phyloP scores from a whole-genome alignment of 1,139 yeast species.

The Protomyces gravidus region DNA sequence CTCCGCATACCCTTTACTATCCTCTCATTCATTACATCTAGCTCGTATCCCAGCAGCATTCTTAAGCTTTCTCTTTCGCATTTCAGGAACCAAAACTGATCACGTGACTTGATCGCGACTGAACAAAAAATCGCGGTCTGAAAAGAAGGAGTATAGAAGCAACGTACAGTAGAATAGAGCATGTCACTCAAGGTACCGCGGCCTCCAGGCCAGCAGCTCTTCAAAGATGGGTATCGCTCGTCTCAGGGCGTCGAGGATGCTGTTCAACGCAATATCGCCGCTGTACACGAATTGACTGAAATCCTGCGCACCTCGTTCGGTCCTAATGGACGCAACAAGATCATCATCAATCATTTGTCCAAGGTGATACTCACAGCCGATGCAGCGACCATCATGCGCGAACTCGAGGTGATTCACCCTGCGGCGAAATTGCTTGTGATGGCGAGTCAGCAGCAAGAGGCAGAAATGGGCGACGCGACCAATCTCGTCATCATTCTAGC shows the following conservation, averaged over 20 bases:
- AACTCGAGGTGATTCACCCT: conserved; percentile 92
- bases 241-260: conserved; percentile 92
- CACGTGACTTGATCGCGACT: no score
- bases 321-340: conserved; percentile 95
- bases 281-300: conserved; percentile 85
- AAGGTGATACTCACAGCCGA: conserved; percentile 88
- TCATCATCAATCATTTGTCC: conserved; percentile 50
- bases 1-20: no score
- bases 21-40: no score
- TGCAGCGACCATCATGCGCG: conserved; percentile 93
- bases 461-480: conserved; percentile 77
- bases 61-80: no score
- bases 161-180: not conserved
- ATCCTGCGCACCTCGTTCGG: conserved; percentile 95
- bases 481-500: conserved; percentile 72
- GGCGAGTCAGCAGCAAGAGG: conserved; percentile 96
- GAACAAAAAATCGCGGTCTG: no score
- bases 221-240: conserved; percentile 93
- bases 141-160: no score
- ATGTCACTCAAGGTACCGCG: conserved; percentile 91
- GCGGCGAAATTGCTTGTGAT: conserved; percentile 92
- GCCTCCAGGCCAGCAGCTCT: conserved; percentile 88
- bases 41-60: no score
- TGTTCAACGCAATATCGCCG: conserved; percentile 82
- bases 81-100: no score